Base-by-base conservation (phyloP, 169 alveolate genomes). In the Blepharisma undulans region DNA sequence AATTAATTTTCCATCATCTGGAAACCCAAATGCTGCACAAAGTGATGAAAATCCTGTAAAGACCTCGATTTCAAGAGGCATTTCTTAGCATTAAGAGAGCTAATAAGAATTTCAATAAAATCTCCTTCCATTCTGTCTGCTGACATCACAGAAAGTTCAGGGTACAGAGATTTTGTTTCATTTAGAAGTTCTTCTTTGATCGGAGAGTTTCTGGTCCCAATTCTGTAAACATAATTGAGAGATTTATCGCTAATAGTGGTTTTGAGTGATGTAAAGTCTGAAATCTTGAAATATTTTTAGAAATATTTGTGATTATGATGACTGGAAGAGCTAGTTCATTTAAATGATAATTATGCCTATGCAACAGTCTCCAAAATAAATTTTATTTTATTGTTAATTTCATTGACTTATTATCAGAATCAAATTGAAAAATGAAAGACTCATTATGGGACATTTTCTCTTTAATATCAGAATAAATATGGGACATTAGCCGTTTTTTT, bases 21-120 rank as follows among this genome's bases (percentile, higher is more conserved):
- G 93, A 14, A 94, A 34, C 5, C 90, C 96, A 77, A 88, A 89
- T 14, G 94, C 94, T 18, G 91, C 59, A 16, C 92, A 80, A 48
- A 94, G 92, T 8, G 94, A 90, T n/a, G 96, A 90, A 81, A 90
- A 90, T 29, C 96, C 96, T 21, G 96, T 94, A 71, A 94, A 94
- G 29, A 76, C 88, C 30, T 95, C 96, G 1, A 94, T 76, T 76
- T 94, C 96, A 61, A 94, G n/a, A n/a, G 86, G 27, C 95, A 93
- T 29, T 90, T 92, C 60, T 93, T 92, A 0, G 94, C 93, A 7
- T 85, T 77, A 5, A 85, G 61, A 10, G 72, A 22, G 76, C 66
- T 36, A 0, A 90, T 82, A 22, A 93, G 30, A 8, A 90, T 48
- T 71, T 84, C 92, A 92, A 93, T 84, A 7, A 87, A 84, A 59